Conservation (phyloP, 192 early-diverging fungal genomes). For the Tieghemiomyces parasiticus region DNA sequence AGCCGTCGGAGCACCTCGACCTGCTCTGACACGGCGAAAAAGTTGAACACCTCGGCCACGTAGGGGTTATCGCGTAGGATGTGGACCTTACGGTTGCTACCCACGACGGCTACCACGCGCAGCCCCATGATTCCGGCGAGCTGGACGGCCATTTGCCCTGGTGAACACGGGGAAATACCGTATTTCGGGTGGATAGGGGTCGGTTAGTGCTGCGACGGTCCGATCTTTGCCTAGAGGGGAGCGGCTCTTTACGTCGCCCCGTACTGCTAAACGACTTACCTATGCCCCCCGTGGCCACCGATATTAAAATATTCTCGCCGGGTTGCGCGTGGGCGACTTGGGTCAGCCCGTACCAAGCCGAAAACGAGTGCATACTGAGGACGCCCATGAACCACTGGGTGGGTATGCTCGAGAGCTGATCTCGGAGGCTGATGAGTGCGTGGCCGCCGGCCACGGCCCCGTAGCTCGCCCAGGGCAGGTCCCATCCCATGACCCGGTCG, state of each 20-base stretch:
- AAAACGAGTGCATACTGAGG: conserved; percentile 68
- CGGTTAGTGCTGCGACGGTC: no score
- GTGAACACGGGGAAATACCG: no score
- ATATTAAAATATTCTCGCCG: conserved; percentile 75
- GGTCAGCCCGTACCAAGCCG: conserved; percentile 54
- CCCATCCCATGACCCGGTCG: conserved; percentile 40
- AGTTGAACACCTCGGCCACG: conserved; percentile 74
- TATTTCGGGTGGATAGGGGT: no score
- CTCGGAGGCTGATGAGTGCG: conserved; percentile 14
- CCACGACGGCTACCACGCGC: conserved; percentile 67
- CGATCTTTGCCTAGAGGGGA: no score
- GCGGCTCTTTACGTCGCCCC: no score
- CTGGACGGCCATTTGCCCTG: conserved; percentile 56
- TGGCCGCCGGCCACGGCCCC: conserved; percentile 22
- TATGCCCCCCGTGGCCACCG: conserved; percentile 63
- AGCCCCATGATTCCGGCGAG: conserved; percentile 61
- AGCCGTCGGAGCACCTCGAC: conserved; percentile 33
- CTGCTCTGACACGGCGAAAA: conserved; percentile 48
- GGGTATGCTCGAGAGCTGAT: conserved; percentile 28
- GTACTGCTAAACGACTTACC: no score
- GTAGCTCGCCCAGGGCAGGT: conserved; percentile 40
- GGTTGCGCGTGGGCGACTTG: conserved; percentile 51
- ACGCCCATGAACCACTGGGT: conserved; percentile 39
- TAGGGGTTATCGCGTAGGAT: conserved; percentile 12
- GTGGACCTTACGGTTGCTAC: conserved; percentile 66